Conservation (phyloP, 139 green algal species). For the Trebouxia sp. region DNA sequence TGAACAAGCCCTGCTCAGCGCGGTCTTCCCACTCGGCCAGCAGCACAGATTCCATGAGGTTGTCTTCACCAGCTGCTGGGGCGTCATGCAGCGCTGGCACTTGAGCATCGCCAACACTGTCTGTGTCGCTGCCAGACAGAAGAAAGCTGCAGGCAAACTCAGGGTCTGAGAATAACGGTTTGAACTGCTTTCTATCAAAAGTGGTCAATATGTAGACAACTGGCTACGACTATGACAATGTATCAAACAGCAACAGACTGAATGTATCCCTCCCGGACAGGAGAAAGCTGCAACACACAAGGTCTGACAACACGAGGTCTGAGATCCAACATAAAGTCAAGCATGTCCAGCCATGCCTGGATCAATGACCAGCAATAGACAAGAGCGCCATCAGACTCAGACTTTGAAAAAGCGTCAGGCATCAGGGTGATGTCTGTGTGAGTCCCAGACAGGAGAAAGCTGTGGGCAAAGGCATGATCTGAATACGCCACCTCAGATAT, state of each 20-base stretch:
- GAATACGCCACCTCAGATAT: no score
- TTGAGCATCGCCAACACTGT: not conserved
- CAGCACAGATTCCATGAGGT: constrained; percentile 68
- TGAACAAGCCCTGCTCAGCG: constrained; percentile 72
- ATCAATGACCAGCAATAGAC: no score
- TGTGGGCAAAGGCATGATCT: not conserved
- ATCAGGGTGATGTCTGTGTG: constrained; percentile 13
- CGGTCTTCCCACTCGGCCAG: constrained; percentile 80
- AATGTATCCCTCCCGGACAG: constrained; percentile 10
- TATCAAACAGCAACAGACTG: not conserved
- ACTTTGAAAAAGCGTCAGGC: no score
- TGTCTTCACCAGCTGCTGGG: constrained; percentile 32
- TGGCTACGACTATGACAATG: not conserved
- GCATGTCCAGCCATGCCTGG: not conserved
- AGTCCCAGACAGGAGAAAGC: not conserved
- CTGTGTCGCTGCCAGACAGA: constrained; percentile 15
- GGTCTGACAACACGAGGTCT: not conserved
- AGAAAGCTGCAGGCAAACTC: not conserved
- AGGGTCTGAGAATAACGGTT: not conserved
- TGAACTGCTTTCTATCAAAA: not conserved
- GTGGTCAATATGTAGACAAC: no score
- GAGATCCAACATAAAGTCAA: not conserved
- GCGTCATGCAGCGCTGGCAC: not conserved
- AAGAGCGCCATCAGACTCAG: no score
- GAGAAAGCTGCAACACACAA: not conserved